Conservation (phyloP, 2,329 filamentous ascomycete genomes). For the Leptographium wingfieldii region DNA sequence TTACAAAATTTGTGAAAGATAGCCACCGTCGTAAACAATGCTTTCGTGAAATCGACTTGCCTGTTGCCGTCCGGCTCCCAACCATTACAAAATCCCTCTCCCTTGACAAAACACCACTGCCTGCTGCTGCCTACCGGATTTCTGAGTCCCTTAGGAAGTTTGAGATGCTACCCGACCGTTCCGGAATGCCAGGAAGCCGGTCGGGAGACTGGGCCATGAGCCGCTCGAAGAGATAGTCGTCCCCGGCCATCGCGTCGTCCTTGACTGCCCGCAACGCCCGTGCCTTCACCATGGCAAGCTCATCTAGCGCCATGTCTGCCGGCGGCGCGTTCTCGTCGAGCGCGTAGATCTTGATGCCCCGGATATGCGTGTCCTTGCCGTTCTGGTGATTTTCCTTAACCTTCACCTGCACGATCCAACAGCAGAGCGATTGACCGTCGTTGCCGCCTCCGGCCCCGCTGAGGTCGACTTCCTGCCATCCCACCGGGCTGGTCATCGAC, state of each 20-base stretch:
- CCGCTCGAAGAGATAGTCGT: conserved; percentile 22
- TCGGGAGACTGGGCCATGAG: conserved; percentile 17
- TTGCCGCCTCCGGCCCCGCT: conserved; percentile 41
- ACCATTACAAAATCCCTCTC: background rate
- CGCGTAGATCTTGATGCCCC: conserved; percentile 78
- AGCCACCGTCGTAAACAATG: background rate
- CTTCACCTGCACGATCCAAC: conserved; percentile 80
- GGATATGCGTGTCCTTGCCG: conserved; percentile 95
- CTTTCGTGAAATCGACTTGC: background rate
- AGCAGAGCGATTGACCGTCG: conserved; percentile 64
- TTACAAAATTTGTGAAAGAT: background rate
- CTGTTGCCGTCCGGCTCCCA: background rate
- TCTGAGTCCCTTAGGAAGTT: conserved; percentile 29
- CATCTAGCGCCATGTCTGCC: conserved; percentile 21
- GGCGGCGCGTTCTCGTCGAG: conserved; percentile 36
- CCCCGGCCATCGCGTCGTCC: conserved; percentile 17
- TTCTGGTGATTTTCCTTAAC: conserved; percentile 97
- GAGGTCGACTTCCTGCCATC: conserved; percentile 79
- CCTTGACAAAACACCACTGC: background rate
- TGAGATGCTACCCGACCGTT: conserved; percentile 19
- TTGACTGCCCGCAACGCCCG: conserved; percentile 17
- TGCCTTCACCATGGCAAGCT: conserved; percentile 21
- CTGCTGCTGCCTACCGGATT: conserved; percentile 20
- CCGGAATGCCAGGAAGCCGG: conserved; percentile 17
- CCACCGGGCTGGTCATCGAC: conserved; percentile 63